Evolutionary conservation across 805 yeast genomes (phyloP), one percentile per base, ranked within the genome.

Genomic region (Lipomyces starkeyi): DNA sequence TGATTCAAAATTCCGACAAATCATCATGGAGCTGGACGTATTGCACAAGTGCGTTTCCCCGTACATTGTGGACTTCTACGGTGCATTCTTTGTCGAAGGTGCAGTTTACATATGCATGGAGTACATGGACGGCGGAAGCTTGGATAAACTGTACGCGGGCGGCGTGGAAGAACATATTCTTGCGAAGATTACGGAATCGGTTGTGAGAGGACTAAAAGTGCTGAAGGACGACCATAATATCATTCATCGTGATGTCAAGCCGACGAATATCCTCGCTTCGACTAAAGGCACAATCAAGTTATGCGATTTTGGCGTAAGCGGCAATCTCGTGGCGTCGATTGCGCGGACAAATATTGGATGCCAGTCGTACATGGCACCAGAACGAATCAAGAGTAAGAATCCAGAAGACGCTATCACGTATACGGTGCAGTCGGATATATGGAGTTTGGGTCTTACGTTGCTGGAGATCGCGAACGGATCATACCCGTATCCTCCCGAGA

Each of bases 351-450:
- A 95, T 74, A 92, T 94, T 72, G 99, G 99, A 3, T 94, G 99
- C 79, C 99, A 95, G 80, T 90, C 97, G 0, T 94, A 94, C 79
- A 95, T 95, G 98, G 98, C 98, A 0, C 99, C 99, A 0, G 99
- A 94, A 77, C 85, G 99, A 76, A 95, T 95, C 73, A 60, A 62
- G 34, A 61, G 73, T 11, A 63, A 74, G 35, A 69, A 87, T 82
- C 71, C 94, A 11, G 66, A 93, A 1, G 93, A 90, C 75, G 93
- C 87, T 72, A 83, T 86, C 8, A 87, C 95, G 0, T 94, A 94
- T 79, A 88, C 97, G 1, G 97, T 93, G 2, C 98, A 94, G 76
- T 89, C 97, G 9, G 99, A 94, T 79, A 87, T 94, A 69, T 94
- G 99, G 99, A 92, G 97, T 0, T 80, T 94, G 57, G 99, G 98